A percentile compares a stretch with the other conserved stretches of the same genome.
Evolutionary conservation across 331 rosid genomes (phyloP).

Genomic region (Acacia pycnantha): DNA sequence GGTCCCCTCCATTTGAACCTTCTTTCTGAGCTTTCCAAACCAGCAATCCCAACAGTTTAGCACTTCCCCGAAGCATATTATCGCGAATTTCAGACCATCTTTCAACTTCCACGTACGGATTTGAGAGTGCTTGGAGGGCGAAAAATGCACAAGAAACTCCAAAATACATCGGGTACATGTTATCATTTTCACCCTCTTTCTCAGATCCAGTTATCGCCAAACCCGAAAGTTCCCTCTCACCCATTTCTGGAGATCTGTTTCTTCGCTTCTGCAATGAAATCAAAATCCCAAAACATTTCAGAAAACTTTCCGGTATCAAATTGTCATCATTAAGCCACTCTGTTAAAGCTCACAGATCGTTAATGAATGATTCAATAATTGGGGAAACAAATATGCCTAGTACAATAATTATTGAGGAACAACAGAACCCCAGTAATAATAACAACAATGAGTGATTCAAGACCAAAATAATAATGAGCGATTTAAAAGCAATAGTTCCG

Average conservation of each 20-base stretch:
- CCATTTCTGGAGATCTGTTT: slow-evolving; percentile 55
- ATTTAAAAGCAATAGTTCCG: slow-evolving; percentile 19
- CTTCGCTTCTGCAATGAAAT: slow-evolving; percentile 38
- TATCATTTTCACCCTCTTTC: slow-evolving; percentile 32
- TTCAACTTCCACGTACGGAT: slow-evolving; percentile 50
- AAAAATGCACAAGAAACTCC: slow-evolving; percentile 91
- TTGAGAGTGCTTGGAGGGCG: slow-evolving; percentile 64
- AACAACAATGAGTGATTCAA: slow-evolving; percentile 11
- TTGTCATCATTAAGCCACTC: slow-evolving; percentile 35
- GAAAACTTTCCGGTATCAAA: slow-evolving; percentile 23
- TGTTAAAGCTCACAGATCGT: neutral
- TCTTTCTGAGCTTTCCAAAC: slow-evolving; percentile 76
- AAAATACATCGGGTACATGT: slow-evolving; percentile 70
- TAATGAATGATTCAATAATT: slow-evolving; percentile 8
- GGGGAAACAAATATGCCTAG: slow-evolving; percentile 7
- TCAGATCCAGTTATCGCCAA: slow-evolving; percentile 39
- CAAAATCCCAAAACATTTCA: slow-evolving; percentile 28
- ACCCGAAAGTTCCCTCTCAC: slow-evolving; percentile 47
- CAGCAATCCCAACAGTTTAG: slow-evolving; percentile 78
- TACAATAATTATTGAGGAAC: slow-evolving; percentile 34
- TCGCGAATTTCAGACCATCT: slow-evolving; percentile 58
- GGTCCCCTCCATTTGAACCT: slow-evolving; percentile 34
- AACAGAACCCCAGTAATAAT: slow-evolving; percentile 26
- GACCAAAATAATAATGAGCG: slow-evolving; percentile 6
- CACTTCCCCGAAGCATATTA: slow-evolving; percentile 83